Evolutionary conservation across 768 basidiomycete species (phyloP).

Genomic region (Mycena venus): DNA sequence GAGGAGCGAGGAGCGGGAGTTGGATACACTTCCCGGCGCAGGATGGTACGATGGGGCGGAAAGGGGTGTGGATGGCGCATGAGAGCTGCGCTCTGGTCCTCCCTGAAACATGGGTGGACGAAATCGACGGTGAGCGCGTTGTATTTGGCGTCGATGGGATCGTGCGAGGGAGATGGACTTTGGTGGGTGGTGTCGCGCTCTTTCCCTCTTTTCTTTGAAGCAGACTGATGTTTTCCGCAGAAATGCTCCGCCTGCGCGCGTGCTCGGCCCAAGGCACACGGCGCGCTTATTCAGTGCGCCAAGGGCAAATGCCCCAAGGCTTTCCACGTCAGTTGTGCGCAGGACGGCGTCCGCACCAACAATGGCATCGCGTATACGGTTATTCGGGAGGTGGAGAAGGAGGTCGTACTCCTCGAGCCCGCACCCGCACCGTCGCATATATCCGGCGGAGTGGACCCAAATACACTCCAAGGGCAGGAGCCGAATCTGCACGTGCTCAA

Average conservation of each 20-base stretch:
- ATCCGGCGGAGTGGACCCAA: slow-evolving; percentile 1
- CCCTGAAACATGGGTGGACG: slow-evolving; percentile 94
- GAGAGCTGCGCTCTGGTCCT: slow-evolving; percentile 83
- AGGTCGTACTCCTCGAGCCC: slow-evolving; percentile 75
- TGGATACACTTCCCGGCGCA: slow-evolving; percentile 22
- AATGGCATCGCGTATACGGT: slow-evolving; percentile 71
- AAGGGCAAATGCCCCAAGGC: slow-evolving; percentile 95
- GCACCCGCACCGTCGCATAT: slow-evolving; percentile 32
- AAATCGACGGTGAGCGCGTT: slow-evolving; percentile 59
- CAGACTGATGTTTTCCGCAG: slow-evolving; percentile 52
- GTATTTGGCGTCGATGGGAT: slow-evolving; percentile 92
- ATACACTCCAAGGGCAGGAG: not conserved
- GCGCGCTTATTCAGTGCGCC: slow-evolving; percentile 91
- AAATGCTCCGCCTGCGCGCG: slow-evolving; percentile 93
- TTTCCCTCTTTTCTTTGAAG: not conserved
- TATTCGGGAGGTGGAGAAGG: slow-evolving; percentile 82
- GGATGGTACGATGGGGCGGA: slow-evolving; percentile 42
- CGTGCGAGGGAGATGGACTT: slow-evolving; percentile 91
- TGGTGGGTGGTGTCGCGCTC: slow-evolving; percentile 81
- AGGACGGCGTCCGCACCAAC: slow-evolving; percentile 60
- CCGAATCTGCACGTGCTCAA: slow-evolving; percentile 62
- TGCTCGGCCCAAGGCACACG: slow-evolving; percentile 73
- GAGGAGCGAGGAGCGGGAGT: not conserved
- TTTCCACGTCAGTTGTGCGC: slow-evolving; percentile 94
- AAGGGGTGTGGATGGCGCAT: slow-evolving; percentile 81